These are phyloP conservation scores for Thraustochytrium sp. DNA, from an alignment of 352 stramenopile species.

Conservation along the genomic window DNA sequence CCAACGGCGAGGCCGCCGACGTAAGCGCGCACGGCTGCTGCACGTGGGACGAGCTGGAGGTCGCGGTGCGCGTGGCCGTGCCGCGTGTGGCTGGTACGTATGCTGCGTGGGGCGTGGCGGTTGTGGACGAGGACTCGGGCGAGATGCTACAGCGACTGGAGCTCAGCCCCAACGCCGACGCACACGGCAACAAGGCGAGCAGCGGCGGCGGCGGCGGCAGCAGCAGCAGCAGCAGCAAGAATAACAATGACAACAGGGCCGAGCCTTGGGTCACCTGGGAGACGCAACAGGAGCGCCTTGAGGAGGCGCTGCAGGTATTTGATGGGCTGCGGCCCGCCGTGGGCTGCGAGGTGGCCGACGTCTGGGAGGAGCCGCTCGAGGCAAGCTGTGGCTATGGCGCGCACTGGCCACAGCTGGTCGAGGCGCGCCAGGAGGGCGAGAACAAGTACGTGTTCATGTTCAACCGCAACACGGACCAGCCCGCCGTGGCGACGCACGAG, in stretches of 20 bases:
- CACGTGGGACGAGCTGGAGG: neutral
- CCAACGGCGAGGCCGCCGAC: no score
- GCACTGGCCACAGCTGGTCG: neutral
- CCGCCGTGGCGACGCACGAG: neutral
- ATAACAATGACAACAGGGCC: no score
- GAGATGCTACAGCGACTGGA: neutral
- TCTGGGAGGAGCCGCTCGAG: neutral
- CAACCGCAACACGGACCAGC: neutral
- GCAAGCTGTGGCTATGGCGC: neutral
- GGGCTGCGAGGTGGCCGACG: neutral
- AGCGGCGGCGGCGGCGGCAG: no score
- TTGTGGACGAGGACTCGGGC: neutral
- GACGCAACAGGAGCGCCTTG: neutral
- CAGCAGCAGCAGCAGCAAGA: no score
- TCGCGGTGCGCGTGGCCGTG: neutral
- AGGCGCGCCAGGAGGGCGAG: neutral
- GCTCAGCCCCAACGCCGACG: neutral
- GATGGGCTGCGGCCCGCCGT: neutral
- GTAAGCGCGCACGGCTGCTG: neutral
- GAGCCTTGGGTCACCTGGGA: neutral
- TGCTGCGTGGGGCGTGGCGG: neutral
- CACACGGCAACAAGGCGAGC: neutral
- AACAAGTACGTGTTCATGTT: neutral
- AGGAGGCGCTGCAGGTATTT: neutral
- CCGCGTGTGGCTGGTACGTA: neutral